Evolutionary conservation across 306 rosid genomes (phyloP).

Genomic region (Castanopsis chinensis): DNA sequence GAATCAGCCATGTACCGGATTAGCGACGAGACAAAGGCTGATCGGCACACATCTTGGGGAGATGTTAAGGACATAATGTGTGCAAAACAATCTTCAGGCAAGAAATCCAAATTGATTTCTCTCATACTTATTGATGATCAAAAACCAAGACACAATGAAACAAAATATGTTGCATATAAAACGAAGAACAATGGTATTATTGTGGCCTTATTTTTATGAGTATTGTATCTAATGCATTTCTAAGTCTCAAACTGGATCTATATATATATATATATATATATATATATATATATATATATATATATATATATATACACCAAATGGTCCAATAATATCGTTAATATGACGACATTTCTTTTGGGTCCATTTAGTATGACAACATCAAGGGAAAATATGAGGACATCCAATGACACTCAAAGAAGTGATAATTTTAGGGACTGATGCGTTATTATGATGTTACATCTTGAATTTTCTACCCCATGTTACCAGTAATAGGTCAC

Average conservation of each 20-base stretch:
- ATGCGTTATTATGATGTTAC: no score
- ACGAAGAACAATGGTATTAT: no score
- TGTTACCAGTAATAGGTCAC: no score
- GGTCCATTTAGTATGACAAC: slow-evolving; percentile 36
- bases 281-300: no score
- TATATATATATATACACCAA: no score
- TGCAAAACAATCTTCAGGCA: slow-evolving; percentile 57
- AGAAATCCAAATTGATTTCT: slow-evolving; percentile 29
- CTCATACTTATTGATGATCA: neutral
- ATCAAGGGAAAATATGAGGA: slow-evolving; percentile 32
- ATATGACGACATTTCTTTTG: slow-evolving; percentile 44
- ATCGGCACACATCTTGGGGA: slow-evolving; percentile 45
- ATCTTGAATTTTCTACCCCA: no score
- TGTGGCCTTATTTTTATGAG: no score
- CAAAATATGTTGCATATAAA: no score
- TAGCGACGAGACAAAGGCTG: slow-evolving; percentile 21
- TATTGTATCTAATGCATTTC: neutral
- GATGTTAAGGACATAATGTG: slow-evolving; percentile 50
- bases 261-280: no score
- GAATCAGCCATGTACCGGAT: slow-evolving; percentile 40
- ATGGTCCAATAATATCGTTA: slow-evolving; percentile 27
- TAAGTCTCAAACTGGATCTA: neutral
- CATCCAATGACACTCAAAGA: slow-evolving; percentile 15
- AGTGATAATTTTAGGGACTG: no score
- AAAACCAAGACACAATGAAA: no score